Evolutionary conservation across 129 eudicot genomes (phyloP).

Genomic region (Flaveria linearis): DNA sequence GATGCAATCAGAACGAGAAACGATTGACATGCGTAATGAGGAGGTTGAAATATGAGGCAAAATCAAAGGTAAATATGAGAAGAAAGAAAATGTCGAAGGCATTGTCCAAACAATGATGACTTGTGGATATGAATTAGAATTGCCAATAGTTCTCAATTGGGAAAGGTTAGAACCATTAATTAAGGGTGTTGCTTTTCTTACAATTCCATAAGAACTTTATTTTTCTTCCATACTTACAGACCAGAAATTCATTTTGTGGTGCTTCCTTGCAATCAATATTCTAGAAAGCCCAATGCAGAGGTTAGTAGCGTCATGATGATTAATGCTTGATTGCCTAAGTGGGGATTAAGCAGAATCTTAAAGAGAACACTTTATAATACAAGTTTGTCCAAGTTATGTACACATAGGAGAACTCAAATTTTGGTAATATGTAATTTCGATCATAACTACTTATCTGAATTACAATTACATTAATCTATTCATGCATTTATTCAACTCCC

Average conservation of each 20-base stretch:
- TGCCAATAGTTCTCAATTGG: not conserved
- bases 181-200: not conserved
- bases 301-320: not conserved
- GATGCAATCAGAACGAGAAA: not conserved
- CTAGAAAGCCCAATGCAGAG: too few relatives aligned
- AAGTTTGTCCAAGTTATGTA: not conserved
- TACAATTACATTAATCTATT: not conserved
- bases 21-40: not conserved
- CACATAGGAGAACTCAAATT: not conserved
- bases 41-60: not conserved
- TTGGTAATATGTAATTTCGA: constrained; percentile 8
- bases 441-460: not conserved
- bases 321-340: constrained; percentile 3
- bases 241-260: not conserved
- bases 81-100: not conserved
- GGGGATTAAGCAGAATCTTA: not conserved
- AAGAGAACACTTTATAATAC: constrained; percentile 1
- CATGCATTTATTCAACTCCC: not conserved
- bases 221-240: not conserved
- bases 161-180: not conserved
- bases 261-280: not conserved
- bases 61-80: not conserved
- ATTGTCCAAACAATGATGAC: not conserved
- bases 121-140: not conserved
- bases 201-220: not conserved